Percentiles rank a stretch among this genome's conserved stretches.
Conservation (phyloP, 2,329 filamentous ascomycete genomes). For the Diaporthe sp. region DNA sequence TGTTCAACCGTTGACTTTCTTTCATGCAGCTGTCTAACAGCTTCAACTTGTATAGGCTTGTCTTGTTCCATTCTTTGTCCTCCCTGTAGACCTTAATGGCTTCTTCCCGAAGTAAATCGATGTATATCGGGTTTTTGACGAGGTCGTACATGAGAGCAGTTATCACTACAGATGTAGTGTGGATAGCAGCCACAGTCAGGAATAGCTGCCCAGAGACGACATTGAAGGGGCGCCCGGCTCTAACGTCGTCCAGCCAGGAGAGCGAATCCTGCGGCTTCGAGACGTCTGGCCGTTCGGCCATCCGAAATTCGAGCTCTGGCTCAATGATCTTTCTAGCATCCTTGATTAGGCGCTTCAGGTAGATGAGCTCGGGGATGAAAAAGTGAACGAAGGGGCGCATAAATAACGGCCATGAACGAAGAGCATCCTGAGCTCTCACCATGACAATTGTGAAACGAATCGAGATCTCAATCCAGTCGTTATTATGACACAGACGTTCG, state of each 20-base stretch:
- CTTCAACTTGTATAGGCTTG: slow-evolving; percentile 18
- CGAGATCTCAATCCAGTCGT: slow-evolving; percentile 1
- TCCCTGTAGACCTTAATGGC: slow-evolving; percentile 19
- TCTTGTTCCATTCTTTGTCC: slow-evolving; percentile 34
- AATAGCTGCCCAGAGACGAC: slow-evolving; percentile 11
- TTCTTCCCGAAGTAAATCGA: slow-evolving; percentile 6
- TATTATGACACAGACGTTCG: slow-evolving; percentile 8
- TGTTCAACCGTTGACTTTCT: slow-evolving; percentile 3
- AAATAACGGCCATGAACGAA: neutral
- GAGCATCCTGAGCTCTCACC: slow-evolving; percentile 3
- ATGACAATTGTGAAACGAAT: slow-evolving; percentile 27
- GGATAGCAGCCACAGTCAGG: slow-evolving; percentile 2
- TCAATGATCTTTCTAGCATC: slow-evolving; percentile 53
- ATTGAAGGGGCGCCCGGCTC: slow-evolving; percentile 10
- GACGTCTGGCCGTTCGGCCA: slow-evolving; percentile 1
- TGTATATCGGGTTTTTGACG: slow-evolving; percentile 43
- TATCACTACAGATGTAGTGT: slow-evolving; percentile 11
- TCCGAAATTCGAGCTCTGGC: neutral
- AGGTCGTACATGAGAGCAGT: slow-evolving; percentile 38
- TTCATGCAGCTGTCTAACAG: slow-evolving; percentile 17
- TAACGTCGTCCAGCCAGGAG: neutral
- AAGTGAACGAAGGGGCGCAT: slow-evolving; percentile 42
- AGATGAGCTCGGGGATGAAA: slow-evolving; percentile 55
- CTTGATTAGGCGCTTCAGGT: slow-evolving; percentile 51
- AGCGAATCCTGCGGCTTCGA: neutral